Base-by-base conservation (phyloP, 306 rosid genomes). In the Albizia julibrissin region DNA sequence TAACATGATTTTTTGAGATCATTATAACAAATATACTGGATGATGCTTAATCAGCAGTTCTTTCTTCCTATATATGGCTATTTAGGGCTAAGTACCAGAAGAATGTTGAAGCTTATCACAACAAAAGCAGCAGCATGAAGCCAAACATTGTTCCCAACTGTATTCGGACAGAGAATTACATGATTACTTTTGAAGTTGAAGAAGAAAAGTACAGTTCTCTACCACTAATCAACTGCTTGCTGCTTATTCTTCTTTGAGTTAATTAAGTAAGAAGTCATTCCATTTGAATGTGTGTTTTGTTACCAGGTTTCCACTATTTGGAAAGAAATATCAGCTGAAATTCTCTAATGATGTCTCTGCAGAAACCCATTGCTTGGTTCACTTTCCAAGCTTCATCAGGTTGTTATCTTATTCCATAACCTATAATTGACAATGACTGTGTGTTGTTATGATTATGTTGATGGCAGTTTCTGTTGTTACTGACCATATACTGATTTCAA, bases 371-470 rank as follows among this genome's bases (percentile, higher is more conserved):
- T 91, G 97, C 89, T 79, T 95, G 90, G 99, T 95, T 81, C 99
- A 95, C 87, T 93, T 95, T 84, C 97, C 97, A 31, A 95, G 98
- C 89, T 92, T 95, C 82, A 91, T 93, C 91, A 93, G 99, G 99
- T 95, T 82, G 81, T 43, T 81, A 79, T 76, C 72, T 64, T 69
- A 43, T 49, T 78, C 87, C 10, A 22, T 49, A 77, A 71, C 68
- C 66, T 71, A 75, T 68, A 59, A 74, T 85, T 83, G 59, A 76
- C 75, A 40, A 22, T 22, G n/a, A 49, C 73, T 6, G 12, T 9
- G 2, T 61, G 34, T 74, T 89, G 33, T 72, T 84, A 54, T 43
- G 50, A 26, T 13, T 65, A 39, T 49, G 69, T 71, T 15, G 64
- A 56, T 77, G 31, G 73, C 62, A 75, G 74, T 68, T 46, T 58